These are phyloP conservation scores for Calonectria henricotiae DNA, from an alignment of 2,329 filamentous ascomycete genomes.

Conservation along the genomic window DNA sequence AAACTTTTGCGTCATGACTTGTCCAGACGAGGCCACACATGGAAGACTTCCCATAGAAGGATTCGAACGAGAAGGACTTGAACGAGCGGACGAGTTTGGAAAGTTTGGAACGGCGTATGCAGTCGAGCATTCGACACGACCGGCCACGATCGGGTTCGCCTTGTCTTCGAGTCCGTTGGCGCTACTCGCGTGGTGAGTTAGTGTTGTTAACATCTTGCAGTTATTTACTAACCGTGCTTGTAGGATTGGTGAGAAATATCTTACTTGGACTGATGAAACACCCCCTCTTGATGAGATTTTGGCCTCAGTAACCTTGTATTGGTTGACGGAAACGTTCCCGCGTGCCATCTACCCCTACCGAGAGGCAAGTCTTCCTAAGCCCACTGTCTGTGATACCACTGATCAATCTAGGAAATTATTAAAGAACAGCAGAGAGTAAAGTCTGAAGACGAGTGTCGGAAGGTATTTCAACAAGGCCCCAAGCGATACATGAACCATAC, in stretches of 20 bases:
- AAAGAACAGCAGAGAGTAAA: neutral
- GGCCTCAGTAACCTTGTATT: slow-evolving; percentile 2
- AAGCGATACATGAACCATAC: neutral
- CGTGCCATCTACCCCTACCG: slow-evolving; percentile 19
- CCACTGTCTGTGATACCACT: neutral
- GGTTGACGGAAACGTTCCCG: slow-evolving; percentile 8
- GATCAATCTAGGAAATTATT: neutral
- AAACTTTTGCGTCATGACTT: slow-evolving; percentile 5
- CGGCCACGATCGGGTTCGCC: neutral
- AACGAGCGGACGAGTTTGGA: neutral
- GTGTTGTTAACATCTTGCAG: neutral
- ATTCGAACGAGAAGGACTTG: neutral
- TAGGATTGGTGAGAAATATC: slow-evolving; percentile 18
- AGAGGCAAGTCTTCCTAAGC: neutral
- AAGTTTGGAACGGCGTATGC: slow-evolving; percentile 7
- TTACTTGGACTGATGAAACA: neutral
- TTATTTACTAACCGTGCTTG: neutral
- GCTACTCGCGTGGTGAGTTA: neutral
- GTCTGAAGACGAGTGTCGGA: neutral
- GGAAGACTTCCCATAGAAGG: neutral
- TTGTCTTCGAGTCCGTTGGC: slow-evolving; percentile 2
- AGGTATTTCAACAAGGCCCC: neutral
- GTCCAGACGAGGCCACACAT: neutral
- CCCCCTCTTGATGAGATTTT: neutral
- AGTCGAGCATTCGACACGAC: neutral